A percentile compares a stretch with the other conserved stretches of the same genome.
Conservation (phyloP, 345 rosid genomes). For the Eucalyptus marginata region DNA sequence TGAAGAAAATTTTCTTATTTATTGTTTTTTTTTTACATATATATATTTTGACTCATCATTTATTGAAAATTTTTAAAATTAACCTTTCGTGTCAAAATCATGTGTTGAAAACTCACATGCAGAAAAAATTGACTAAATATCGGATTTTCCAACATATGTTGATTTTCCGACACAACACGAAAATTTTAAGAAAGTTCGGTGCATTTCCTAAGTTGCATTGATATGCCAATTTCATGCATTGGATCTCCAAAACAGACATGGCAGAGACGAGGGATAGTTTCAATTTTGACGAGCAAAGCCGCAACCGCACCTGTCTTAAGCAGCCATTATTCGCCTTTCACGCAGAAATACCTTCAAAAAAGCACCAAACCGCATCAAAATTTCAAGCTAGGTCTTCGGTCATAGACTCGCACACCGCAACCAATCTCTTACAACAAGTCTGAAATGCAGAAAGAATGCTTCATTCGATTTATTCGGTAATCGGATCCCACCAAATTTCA, state of each 20-base stretch:
- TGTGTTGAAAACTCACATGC: rapidly evolving
- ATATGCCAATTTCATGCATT: not conserved
- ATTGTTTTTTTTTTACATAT: too few relatives aligned
- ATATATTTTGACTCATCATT: rapidly evolving
- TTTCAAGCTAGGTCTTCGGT: not conserved
- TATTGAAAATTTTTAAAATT: too few relatives aligned
- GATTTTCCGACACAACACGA: rapidly evolving
- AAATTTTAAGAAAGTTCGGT: too few relatives aligned
- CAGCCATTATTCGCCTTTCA: not conserved
- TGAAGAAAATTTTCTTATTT: too few relatives aligned
- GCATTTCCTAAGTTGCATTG: not conserved
- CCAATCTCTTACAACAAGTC: not conserved
- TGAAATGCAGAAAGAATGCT: not conserved
- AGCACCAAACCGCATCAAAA: not conserved
- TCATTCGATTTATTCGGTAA: not conserved
- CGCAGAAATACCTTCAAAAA: not conserved
- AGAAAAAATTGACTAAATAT: too few relatives aligned
- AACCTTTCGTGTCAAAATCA: rapidly evolving
- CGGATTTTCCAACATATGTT: rapidly evolving
- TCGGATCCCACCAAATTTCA: not conserved
- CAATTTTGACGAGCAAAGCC: not conserved
- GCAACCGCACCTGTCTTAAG: not conserved
- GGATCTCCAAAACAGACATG: not conserved
- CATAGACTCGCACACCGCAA: not conserved
- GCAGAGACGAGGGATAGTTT: not conserved